Percentiles rank a stretch among this genome's conserved stretches.
Evolutionary conservation across 768 basidiomycete species (phyloP).

Genomic region (Gymnopilus dilepis): DNA sequence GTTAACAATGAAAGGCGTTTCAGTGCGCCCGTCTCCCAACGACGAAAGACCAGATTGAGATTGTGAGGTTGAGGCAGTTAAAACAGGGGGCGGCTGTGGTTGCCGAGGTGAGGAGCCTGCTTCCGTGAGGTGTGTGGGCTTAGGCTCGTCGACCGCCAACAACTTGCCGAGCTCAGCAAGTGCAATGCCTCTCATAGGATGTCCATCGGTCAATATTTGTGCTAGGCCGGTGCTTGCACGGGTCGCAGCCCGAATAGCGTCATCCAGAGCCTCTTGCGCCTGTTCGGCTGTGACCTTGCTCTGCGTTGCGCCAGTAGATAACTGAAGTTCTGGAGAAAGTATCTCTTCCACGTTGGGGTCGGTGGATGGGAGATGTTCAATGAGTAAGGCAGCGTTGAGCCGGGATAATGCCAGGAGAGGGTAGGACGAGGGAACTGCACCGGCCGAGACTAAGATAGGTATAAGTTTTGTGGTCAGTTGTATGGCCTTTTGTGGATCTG

Average conservation of each 20-base stretch:
- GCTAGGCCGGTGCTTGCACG: slow-evolving; percentile 58
- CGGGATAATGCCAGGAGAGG: slow-evolving; percentile 78
- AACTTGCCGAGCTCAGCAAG: slow-evolving; percentile 84
- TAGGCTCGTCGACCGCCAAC: slow-evolving; percentile 77
- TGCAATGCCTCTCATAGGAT: slow-evolving; percentile 79
- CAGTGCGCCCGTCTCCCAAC: too few species aligned
- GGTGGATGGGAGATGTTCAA: slow-evolving; percentile 46
- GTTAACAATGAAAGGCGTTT: slow-evolving; percentile 6
- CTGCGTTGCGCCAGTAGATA: not conserved
- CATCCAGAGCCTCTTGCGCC: slow-evolving; percentile 64
- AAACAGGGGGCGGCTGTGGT: not conserved
- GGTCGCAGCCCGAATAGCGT: slow-evolving; percentile 61
- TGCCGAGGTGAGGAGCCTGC: not conserved
- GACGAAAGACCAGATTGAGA: not conserved
- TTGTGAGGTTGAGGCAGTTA: not conserved
- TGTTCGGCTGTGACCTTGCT: slow-evolving; percentile 14
- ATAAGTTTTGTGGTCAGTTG: slow-evolving; percentile 70
- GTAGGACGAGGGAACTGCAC: slow-evolving; percentile 69
- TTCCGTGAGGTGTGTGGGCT: slow-evolving; percentile 34
- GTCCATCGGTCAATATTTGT: slow-evolving; percentile 61
- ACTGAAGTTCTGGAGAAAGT: slow-evolving; percentile 30
- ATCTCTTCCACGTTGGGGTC: slow-evolving; percentile 30
- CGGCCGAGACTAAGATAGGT: slow-evolving; percentile 62
- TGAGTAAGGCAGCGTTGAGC: slow-evolving; percentile 72
- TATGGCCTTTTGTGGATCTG: slow-evolving; percentile 63